phyloP scores from a whole-genome alignment of 2,329 filamentous ascomycete genomes.

The Alternaria brassicae region DNA sequence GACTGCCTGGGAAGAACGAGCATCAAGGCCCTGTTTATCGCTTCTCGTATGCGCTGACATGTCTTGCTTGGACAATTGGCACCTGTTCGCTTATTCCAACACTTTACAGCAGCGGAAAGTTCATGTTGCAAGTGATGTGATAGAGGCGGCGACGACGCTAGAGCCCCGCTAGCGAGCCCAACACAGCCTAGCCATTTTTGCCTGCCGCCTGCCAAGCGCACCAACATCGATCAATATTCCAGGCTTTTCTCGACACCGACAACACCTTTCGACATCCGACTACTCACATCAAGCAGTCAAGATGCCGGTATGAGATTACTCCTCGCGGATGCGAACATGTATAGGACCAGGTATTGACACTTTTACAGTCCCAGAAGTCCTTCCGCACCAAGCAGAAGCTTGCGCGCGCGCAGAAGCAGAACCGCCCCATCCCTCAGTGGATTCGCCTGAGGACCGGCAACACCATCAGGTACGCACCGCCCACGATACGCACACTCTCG shows the following conservation, averaged over 20 bases:
- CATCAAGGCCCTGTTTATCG: too few species aligned
- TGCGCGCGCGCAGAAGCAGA: conserved; percentile 99
- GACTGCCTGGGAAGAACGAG: background rate
- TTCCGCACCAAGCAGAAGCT: conserved; percentile 99
- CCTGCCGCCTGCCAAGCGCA: conserved; percentile 13
- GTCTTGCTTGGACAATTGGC: background rate
- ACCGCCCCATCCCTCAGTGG: conserved; percentile 99
- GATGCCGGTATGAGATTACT: conserved; percentile 48
- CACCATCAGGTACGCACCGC: conserved; percentile 89
- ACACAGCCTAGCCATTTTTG: conserved; percentile 1
- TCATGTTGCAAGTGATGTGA: background rate
- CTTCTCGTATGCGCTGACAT: background rate
- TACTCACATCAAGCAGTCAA: conserved; percentile 44
- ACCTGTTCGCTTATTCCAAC: background rate
- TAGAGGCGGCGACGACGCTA: background rate
- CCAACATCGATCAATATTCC: conserved; percentile 15
- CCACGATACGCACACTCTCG: background rate
- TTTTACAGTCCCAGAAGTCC: conserved; percentile 91
- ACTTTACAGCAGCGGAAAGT: background rate
- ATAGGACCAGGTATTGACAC: conserved; percentile 18
- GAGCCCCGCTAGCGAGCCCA: background rate
- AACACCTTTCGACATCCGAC: conserved; percentile 45
- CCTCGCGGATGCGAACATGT: background rate
- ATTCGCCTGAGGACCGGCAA: conserved; percentile 98
- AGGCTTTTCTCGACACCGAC: conserved; percentile 31